Base-by-base conservation (phyloP, 305 asterid species). In the Fraxinus dipetala region DNA sequence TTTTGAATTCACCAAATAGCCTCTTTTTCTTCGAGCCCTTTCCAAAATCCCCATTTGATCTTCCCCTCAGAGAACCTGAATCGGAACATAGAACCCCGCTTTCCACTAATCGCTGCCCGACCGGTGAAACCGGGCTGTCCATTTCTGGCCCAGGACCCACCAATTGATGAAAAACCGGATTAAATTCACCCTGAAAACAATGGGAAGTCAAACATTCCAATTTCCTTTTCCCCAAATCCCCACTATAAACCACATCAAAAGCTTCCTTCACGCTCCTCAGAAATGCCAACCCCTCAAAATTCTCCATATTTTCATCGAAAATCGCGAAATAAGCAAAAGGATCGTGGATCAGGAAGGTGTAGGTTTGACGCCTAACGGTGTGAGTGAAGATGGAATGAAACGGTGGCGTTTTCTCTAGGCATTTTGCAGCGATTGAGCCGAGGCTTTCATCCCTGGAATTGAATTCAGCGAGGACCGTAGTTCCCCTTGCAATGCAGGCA, bases 101-200 rank as follows among this genome's bases (percentile, higher is more conserved):
- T 30, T 87, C 79, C 31, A 85, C 84, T 63, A 67, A 59, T 75
- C 86, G 83, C 18, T 75, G 84, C 70, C 88, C 89, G 6, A 34
- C 78, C 13, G 95, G 90, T 6, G 96, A 88, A 83, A 43, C 79
- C 0, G 88, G 38, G 0, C 78, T 80, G 38, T 84, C 92, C 86
- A 82, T 34, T 2, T 88, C 91, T 72, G 78, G 70, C n/a, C 78
- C 86, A 63, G 88, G 85, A 22, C 90, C 92, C 81, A 92, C 61
- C 83, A 94, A 51, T 51, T 89, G 90, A 70, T 91, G 97, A 84
- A 96, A 94, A 81, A 96, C 91, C 0, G 97, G 98, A 85, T 80
- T 93, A 48, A 94, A 86, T 63, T 96, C 98, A 0, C 97, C 97
- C 77, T 94, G 99, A 72, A 89, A 92, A 59, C 97, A 93, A 87